These are phyloP conservation scores for Themeda triandra DNA, from an alignment of 176 grass and related monocot genomes.

Conservation along the genomic window DNA sequence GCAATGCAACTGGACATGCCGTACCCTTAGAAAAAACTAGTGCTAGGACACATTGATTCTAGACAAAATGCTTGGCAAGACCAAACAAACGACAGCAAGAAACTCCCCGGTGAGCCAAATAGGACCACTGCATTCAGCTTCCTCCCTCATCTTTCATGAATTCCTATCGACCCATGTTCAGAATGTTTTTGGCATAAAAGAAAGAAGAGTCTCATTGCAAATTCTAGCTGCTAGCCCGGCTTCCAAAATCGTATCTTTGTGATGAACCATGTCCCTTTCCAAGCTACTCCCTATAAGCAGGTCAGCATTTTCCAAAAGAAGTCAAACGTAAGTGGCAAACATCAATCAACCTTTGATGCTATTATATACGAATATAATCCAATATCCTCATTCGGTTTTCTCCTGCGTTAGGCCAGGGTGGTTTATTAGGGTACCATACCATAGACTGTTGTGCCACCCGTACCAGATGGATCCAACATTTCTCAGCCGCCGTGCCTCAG, in stretches of 20 bases:
- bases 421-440: background rate
- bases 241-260: background rate
- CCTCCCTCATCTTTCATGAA: no score
- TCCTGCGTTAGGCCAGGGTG: slow-evolving; percentile 7
- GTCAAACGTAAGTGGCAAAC: slow-evolving; percentile 13
- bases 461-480: background rate
- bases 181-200: no score
- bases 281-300: background rate
- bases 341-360: background rate
- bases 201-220: no score
- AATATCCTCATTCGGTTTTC: background rate
- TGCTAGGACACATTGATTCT: background rate
- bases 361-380: background rate
- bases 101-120: background rate
- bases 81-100: background rate
- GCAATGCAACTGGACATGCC: background rate
- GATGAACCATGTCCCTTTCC: background rate
- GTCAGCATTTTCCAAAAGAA: background rate
- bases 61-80: background rate
- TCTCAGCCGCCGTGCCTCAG: background rate
- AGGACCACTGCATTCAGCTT: background rate
- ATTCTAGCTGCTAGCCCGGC: no score
- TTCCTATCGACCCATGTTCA: no score
- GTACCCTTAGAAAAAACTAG: background rate
- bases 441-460: background rate